Percentiles rank a stretch among this genome's conserved stretches.
Conservation (phyloP, 2,329 filamentous ascomycete species). For the Phaeoacremonium minimum region DNA sequence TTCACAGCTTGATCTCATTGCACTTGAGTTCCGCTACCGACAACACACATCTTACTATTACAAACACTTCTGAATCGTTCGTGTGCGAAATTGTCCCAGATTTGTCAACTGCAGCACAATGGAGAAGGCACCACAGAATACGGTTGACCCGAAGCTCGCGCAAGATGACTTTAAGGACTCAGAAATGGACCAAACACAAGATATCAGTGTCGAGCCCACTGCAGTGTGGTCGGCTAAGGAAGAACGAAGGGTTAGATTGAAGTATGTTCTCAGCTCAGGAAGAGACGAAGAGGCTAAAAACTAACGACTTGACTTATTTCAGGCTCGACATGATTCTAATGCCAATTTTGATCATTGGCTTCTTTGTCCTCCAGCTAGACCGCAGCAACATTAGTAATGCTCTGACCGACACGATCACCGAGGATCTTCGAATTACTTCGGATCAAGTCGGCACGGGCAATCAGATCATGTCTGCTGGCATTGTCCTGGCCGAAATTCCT, state of each 20-base stretch:
- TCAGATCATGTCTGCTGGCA: constrained; percentile 32
- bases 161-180: background rate
- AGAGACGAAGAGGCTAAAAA: background rate
- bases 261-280: background rate
- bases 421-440: constrained; percentile 43
- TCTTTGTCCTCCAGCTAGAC: constrained; percentile 36
- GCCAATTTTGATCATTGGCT: constrained; percentile 34
- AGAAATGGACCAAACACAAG: background rate
- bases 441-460: constrained; percentile 44
- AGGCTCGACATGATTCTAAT: constrained; percentile 37
- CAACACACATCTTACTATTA: no score
- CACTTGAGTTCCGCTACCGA: no score
- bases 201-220: no score
- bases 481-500: constrained; percentile 33
- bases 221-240: background rate
- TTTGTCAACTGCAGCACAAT: background rate
- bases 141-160: background rate
- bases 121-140: background rate
- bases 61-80: background rate
- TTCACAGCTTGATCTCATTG: no score
- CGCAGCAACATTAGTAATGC: constrained; percentile 39
- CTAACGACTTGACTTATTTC: background rate
- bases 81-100: background rate
- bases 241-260: background rate
- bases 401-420: constrained; percentile 41